Base-by-base conservation (phyloP, 1,284 basidiomycete species). In the Cystobasidium sp. region DNA sequence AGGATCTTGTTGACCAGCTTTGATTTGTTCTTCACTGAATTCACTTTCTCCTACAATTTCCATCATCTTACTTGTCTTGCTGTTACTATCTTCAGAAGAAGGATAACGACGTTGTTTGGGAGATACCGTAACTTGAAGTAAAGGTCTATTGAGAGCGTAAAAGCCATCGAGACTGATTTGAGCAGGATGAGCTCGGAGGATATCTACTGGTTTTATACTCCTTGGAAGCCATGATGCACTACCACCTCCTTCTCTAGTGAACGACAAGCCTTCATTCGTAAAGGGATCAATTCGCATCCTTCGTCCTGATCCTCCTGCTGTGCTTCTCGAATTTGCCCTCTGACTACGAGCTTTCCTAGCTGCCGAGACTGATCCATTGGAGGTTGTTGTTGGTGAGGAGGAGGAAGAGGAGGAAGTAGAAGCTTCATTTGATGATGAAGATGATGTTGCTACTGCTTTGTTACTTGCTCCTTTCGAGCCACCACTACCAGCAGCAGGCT, bases 91-190 rank as follows among this genome's bases (percentile, higher is more conserved):
- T 31, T 53, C 41, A 14, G 61, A 41, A 24, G 70, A 73, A 47
- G 62, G 53, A 20, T 46, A 65, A 7, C 44, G 37, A 43, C 70
- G 62, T 46, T 65, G 51, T 39, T 66, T 58, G n/a, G 63, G 63
- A 12, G 70, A 46, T 14, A 73, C 70, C 4, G 70, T 66, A 6
- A 65, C 63, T 58, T 73, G 47, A 52, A 73, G 70, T 37, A 73
- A 22, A 37, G 70, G 70, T 37, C 70, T 49, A 39, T 66, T 41
- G 51, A 65, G 20, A 12, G 70, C 47, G 41, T 64, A 73, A 53
- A 73, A 66, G 8, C 44, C 51, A 49, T 73, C 70, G 20, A 65
- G 70, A 31, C 9, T 52, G n/a, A 73, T 73, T 46, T 65, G 62
- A 24, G 52, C 52, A 16, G 70, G 70, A 53, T 56, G 41, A 6